Percentiles rank a stretch among this genome's conserved stretches.
Conservation (phyloP, 2,329 filamentous ascomycete genomes). For the Lachnellula hyalina region DNA sequence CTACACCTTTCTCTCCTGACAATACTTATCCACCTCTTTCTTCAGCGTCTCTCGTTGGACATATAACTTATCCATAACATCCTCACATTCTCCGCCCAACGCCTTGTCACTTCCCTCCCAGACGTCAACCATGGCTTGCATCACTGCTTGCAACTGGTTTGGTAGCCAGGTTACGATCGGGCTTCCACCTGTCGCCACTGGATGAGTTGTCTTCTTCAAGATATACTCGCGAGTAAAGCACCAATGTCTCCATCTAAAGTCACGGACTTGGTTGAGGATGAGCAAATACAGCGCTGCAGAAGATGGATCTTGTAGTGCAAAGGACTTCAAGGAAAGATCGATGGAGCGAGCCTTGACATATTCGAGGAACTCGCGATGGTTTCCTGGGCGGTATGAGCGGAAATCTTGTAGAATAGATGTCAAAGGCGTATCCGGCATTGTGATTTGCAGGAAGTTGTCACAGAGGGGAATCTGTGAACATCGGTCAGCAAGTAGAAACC, state of each 20-base stretch:
- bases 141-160: constrained; percentile 71
- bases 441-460: constrained; percentile 79
- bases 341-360: constrained; percentile 54
- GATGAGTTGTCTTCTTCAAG: constrained; percentile 69
- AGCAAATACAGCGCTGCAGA: constrained; percentile 59
- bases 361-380: constrained; percentile 79
- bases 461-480: constrained; percentile 66
- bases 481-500: not conserved
- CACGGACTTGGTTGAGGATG: constrained; percentile 68
- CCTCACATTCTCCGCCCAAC: constrained; percentile 37
- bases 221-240: constrained; percentile 83
- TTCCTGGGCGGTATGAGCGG: constrained; percentile 79
- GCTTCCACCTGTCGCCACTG: constrained; percentile 73
- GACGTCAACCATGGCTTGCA: constrained; percentile 62
- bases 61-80: constrained; percentile 62
- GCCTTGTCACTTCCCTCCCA: constrained; percentile 34
- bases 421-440: constrained; percentile 84
- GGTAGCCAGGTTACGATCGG: constrained; percentile 82
- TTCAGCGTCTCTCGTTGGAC: constrained; percentile 60
- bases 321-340: constrained; percentile 51
- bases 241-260: constrained; percentile 82
- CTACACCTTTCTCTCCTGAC: constrained; percentile 51
- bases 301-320: constrained; percentile 48
- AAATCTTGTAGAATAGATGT: constrained; percentile 88
- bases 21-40: constrained; percentile 74